Base-by-base conservation (phyloP, 352 stramenopile genomes). In the Phytophthora uliginosa region DNA sequence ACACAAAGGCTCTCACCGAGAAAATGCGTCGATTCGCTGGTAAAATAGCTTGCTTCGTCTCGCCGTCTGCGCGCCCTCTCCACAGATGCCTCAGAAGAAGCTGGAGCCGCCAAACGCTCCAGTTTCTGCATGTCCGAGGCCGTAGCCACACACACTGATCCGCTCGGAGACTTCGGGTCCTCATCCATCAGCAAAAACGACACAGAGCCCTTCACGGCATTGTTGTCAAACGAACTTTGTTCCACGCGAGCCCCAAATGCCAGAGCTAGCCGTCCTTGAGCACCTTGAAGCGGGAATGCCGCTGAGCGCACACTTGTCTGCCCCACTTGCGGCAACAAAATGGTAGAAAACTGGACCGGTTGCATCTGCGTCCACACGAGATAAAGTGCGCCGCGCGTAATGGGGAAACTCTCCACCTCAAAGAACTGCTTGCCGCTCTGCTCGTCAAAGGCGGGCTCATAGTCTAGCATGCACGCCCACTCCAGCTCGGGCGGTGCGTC, bases 391-490 rank as follows among this genome's bases (percentile, higher is more conserved):
- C 71, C 76, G 28, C 73, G 77, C 28, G 86, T 91, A 66, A 95
- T 88, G 4, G 74, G 40, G 33, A 91, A 79, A 17, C 80, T 90
- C 50, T 92, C 82, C 7, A 94, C 85, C 13, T 86, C 34, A 47
- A 93, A 88, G 71, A 85, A 91, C 7, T 72, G 72, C 28, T 67
- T 63, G n/a, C 40, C 55, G 1, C 59, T 52, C 1, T 73, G 58
- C 2, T 92, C 85, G 3, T 79, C 74, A 56, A 92, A 93, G 1
- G 67, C 47, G 12, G 85, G 85, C 61, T 94, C 86, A 72, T 85
- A 95, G 58, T 93, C 86, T 18, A 95, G 61, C 24, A 93, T 66
- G 54, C 78, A 89, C 4, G 78, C 83, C 84, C 85, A 93, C 55
- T 89, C 78, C 1, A 85, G 68, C 38, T 91, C 78, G 0, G 85